Percentiles rank a stretch among this genome's conserved stretches.
Evolutionary conservation across 306 rosid genomes (phyloP).

Genomic region (Ormosia semicastrata): DNA sequence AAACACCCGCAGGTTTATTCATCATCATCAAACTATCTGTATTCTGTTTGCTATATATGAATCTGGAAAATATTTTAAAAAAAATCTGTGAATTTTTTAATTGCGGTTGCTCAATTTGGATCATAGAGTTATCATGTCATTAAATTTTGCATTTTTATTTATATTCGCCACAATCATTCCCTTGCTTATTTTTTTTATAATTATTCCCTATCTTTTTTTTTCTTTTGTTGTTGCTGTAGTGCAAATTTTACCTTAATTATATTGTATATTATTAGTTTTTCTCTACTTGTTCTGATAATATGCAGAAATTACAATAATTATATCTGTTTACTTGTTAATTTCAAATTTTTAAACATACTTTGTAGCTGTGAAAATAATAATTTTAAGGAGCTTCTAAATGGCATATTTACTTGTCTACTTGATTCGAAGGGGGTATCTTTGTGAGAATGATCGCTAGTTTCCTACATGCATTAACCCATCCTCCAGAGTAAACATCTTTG

Average conservation of each 20-base stretch:
- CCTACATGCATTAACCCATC: background rate
- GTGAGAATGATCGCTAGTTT: constrained; percentile 6
- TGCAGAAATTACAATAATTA: background rate
- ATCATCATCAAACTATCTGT: background rate
- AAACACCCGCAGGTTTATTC: constrained; percentile 85
- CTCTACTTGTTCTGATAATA: background rate
- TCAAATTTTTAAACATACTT: constrained; percentile 4
- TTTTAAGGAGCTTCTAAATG: background rate
- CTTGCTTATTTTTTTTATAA: background rate
- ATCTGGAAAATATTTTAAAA: background rate
- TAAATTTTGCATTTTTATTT: background rate
- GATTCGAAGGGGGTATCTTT: background rate
- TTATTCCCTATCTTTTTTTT: background rate
- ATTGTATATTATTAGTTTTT: background rate
- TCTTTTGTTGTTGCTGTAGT: background rate
- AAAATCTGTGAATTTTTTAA: background rate
- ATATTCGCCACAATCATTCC: background rate
- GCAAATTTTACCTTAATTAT: background rate
- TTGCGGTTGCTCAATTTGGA: constrained; percentile 16
- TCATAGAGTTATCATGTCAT: background rate
- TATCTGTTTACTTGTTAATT: background rate
- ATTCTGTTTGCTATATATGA: background rate
- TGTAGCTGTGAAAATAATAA: background rate
- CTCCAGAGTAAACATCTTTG: background rate
- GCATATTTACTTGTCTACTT: background rate